Conservation (phyloP, 1,284 basidiomycete genomes). For the Marasmius oreades region DNA sequence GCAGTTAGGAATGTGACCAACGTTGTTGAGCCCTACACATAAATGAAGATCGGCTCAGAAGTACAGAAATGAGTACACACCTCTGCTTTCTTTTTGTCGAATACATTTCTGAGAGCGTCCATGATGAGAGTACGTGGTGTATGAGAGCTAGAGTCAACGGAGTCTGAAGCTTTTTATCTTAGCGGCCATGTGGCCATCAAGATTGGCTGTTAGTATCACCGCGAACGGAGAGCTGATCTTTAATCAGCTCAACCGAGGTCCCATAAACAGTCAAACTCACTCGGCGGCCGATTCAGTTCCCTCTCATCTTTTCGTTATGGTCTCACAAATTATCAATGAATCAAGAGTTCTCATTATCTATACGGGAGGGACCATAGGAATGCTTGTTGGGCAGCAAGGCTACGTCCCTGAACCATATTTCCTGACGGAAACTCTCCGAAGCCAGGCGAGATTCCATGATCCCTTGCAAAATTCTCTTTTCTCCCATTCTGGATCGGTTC, state of each 20-base stretch:
- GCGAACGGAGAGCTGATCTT: too few relatives aligned
- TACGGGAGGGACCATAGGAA: conserved; percentile 83
- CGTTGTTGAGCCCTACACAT: conserved; percentile 59
- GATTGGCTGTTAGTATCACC: too few relatives aligned
- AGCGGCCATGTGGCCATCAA: conserved; percentile 2
- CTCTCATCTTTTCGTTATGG: conserved; percentile 9
- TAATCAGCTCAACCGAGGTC: neutral
- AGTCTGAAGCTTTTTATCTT: neutral
- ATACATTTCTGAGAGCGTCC: conserved; percentile 76
- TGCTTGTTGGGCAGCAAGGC: conserved; percentile 76
- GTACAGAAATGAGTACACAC: conserved; percentile 32
- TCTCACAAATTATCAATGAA: conserved; percentile 52
- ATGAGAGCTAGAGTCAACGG: conserved; percentile 12
- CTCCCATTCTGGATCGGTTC: conserved; percentile 67
- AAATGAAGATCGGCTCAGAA: conserved; percentile 5
- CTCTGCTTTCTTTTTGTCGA: conserved; percentile 67
- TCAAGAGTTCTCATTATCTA: conserved; percentile 82
- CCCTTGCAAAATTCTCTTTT: conserved; percentile 78
- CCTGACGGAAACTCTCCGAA: conserved; percentile 76
- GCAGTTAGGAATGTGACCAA: conserved; percentile 91
- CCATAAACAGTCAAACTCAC: neutral
- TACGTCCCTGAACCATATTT: conserved; percentile 89
- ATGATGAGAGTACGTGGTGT: conserved; percentile 36
- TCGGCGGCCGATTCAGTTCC: conserved; percentile 31
- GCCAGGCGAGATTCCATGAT: conserved; percentile 84